Conservation (phyloP, 331 rosid species). For the Rosa hybrid region DNA sequence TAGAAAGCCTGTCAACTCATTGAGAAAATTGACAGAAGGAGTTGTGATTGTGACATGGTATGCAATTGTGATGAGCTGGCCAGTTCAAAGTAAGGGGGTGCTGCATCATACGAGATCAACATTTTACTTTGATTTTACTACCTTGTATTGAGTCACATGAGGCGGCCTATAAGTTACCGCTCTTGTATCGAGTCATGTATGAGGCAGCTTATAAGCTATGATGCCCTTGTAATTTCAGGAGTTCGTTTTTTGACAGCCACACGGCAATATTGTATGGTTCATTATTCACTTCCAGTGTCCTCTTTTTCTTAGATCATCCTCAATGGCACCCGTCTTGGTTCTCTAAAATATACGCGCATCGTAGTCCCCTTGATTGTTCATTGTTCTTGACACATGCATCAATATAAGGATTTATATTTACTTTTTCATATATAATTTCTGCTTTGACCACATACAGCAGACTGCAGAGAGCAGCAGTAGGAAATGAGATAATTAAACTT, state of each 20-base stretch:
- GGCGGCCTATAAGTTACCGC: neutral
- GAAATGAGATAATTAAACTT: neutral
- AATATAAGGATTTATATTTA: neutral
- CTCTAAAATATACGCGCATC: neutral
- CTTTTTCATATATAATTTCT: neutral
- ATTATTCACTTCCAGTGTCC: neutral
- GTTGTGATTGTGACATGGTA: conserved; percentile 11
- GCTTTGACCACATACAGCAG: neutral
- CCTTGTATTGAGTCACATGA: neutral
- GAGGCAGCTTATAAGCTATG: neutral
- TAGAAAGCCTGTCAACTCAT: conserved; percentile 81
- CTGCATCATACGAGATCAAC: neutral
- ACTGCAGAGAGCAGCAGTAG: neutral
- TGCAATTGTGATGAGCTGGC: conserved; percentile 9
- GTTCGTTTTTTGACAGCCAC: neutral
- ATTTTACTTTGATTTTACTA: neutral
- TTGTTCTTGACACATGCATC: neutral
- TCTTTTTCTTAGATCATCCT: neutral
- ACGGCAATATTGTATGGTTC: neutral
- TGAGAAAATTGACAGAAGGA: conserved; percentile 19
- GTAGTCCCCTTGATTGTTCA: no score
- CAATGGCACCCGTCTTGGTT: neutral
- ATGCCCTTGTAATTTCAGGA: neutral
- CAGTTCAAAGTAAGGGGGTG: neutral
- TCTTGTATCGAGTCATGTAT: neutral